These are phyloP conservation scores for Phytophthora ohioensis DNA, from an alignment of 352 stramenopile species.

Conservation along the genomic window DNA sequence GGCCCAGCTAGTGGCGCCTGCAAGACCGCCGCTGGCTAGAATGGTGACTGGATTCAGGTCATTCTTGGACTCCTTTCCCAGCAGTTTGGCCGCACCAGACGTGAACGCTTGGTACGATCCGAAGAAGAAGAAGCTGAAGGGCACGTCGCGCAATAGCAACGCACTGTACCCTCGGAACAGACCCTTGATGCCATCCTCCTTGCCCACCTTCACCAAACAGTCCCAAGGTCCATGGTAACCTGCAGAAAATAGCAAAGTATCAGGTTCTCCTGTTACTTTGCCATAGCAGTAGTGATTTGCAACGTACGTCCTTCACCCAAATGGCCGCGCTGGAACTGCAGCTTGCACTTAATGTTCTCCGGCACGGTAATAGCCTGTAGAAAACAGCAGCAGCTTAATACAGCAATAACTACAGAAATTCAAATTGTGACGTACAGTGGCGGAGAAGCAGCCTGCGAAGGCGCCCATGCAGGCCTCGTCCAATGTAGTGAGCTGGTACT, in stretches of 20 bases:
- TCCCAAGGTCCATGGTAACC: conserved; percentile 74
- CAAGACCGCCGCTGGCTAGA: conserved; percentile 78
- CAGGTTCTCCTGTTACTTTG: background rate
- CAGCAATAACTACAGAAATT: background rate
- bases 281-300: background rate
- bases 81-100: conserved; percentile 49
- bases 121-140: conserved; percentile 94
- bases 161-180: conserved; percentile 87
- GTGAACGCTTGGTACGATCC: conserved; percentile 85
- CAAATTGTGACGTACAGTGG: conserved; percentile 54
- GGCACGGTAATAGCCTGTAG: conserved; percentile 77
- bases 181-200: conserved; percentile 65
- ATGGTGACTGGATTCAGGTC: conserved; percentile 80
- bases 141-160: conserved; percentile 86
- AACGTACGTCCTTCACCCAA: conserved; percentile 66
- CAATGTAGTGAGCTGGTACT: conserved; percentile 76
- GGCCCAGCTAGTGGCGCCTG: conserved; percentile 83
- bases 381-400: background rate
- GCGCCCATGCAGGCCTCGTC: conserved; percentile 88
- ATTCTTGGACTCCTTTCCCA: conserved; percentile 69
- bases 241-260: conserved; percentile 17
- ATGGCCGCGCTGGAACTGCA: conserved; percentile 79
- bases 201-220: conserved; percentile 72
- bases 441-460: conserved; percentile 85
- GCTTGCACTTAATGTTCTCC: conserved; percentile 90